Evolutionary conservation across 306 rosid genomes (phyloP).

Genomic region (Trifolium dubium): DNA sequence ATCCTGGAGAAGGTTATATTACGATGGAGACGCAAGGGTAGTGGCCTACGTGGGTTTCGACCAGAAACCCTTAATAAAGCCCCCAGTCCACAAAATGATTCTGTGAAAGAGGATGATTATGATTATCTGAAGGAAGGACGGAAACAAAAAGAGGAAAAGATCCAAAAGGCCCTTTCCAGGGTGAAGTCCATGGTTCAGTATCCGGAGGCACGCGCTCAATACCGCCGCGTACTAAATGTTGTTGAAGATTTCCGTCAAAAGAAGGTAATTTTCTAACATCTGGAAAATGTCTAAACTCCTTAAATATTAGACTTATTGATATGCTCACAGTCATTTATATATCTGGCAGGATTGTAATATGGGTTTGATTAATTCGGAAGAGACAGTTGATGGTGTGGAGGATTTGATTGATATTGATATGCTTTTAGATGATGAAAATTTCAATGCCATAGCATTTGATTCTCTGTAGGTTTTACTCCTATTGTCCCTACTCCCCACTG

Average conservation of each 20-base stretch:
- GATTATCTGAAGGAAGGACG: conserved; percentile 88
- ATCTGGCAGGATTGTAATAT: conserved; percentile 50
- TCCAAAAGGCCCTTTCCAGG: conserved; percentile 85
- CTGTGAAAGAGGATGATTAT: conserved; percentile 69
- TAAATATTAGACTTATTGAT: conserved; percentile 18
- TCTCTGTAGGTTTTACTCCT: conserved; percentile 31
- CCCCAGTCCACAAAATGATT: conserved; percentile 40
- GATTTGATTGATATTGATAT: conserved; percentile 73
- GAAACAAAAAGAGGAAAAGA: conserved; percentile 84
- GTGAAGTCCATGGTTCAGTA: conserved; percentile 95
- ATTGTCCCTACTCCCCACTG: conserved; percentile 42
- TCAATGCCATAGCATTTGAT: conserved; percentile 73
- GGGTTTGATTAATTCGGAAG: conserved; percentile 59
- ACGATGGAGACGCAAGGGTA: conserved; percentile 95
- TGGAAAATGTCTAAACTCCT: background rate
- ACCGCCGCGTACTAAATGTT: conserved; percentile 81
- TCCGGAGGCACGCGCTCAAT: conserved; percentile 93
- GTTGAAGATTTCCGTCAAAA: conserved; percentile 77
- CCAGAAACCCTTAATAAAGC: conserved; percentile 57
- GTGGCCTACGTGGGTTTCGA: conserved; percentile 86
- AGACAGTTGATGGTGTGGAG: conserved; percentile 63
- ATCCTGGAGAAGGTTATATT: conserved; percentile 82
- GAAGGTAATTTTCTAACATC: conserved; percentile 56
- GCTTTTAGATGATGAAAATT: conserved; percentile 73
- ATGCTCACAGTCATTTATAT: conserved; percentile 34